Evolutionary conservation across 2,329 filamentous ascomycete species (phyloP).

Genomic region (Trichoderma cornu-damae): DNA sequence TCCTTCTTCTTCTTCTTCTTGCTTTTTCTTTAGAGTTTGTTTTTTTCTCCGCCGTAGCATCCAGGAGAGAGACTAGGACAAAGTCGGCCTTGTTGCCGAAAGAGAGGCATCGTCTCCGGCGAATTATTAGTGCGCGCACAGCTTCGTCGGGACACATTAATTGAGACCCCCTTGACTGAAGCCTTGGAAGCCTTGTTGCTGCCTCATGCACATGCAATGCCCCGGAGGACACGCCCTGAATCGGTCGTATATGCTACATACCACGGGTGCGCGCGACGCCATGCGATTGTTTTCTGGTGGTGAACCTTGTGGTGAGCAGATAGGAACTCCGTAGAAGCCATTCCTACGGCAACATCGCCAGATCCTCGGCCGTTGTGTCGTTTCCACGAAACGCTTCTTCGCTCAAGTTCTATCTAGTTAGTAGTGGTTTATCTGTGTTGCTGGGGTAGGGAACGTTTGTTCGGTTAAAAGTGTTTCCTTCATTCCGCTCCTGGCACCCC

Average conservation of each 20-base stretch:
- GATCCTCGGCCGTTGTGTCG: neutral
- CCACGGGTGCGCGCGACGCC: neutral
- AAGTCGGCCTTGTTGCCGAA: slow-evolving; percentile 13
- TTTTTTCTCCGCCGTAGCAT: slow-evolving; percentile 8
- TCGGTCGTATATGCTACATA: neutral
- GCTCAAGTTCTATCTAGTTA: too few species aligned
- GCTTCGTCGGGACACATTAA: neutral
- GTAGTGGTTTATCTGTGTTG: neutral
- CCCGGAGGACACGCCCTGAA: neutral
- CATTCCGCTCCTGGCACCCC: neutral
- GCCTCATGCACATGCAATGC: slow-evolving; percentile 4
- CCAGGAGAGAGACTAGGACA: neutral
- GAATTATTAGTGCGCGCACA: neutral
- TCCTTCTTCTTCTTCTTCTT: too few species aligned
- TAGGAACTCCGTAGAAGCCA: neutral
- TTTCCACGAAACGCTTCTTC: neutral
- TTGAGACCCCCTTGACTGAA: neutral
- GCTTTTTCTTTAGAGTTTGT: too few species aligned
- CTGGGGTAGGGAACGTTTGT: neutral
- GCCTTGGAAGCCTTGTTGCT: neutral
- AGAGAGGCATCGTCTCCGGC: neutral
- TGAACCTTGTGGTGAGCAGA: neutral
- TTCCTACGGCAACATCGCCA: neutral
- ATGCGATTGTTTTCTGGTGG: neutral
- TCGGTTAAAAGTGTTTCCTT: neutral